Conservation (phyloP, 768 basidiomycete genomes). For the Ramaria sp. region DNA sequence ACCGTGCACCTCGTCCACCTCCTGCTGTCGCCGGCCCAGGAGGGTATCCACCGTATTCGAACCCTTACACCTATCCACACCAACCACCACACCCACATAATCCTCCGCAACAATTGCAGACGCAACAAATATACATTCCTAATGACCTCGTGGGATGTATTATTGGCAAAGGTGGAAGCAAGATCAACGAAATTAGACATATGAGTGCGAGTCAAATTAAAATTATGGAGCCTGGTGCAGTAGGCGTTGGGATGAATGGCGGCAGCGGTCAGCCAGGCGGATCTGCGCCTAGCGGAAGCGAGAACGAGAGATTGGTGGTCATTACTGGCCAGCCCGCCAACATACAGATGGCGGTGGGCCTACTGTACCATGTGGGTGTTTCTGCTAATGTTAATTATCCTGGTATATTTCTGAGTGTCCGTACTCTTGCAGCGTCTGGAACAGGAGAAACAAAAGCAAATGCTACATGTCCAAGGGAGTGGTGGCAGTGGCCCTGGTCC, state of each 20-base stretch:
- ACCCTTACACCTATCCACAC: constrained; percentile 38
- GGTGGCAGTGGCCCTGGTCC: constrained; percentile 2
- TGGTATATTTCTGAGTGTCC: constrained; percentile 5
- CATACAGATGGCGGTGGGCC: constrained; percentile 91
- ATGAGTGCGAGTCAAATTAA: constrained; percentile 95
- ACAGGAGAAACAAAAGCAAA: constrained; percentile 83
- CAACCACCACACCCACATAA: constrained; percentile 20
- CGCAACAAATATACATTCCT: constrained; percentile 97
- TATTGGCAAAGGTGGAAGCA: constrained; percentile 96
- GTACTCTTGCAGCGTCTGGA: constrained; percentile 54
- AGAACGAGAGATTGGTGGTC: constrained; percentile 87
- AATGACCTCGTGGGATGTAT: constrained; percentile 96
- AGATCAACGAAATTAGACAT: constrained; percentile 97
- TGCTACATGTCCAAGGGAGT: constrained; percentile 16
- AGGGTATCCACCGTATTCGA: constrained; percentile 7
- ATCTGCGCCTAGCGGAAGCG: constrained; percentile 50
- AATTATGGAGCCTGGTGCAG: constrained; percentile 94
- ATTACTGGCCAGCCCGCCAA: constrained; percentile 94
- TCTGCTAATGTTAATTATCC: no score
- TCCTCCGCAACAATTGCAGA: constrained; percentile 70
- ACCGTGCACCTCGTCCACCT: constrained; percentile 33
- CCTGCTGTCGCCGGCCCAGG: constrained; percentile 17
- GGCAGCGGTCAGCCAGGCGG: constrained; percentile 29
- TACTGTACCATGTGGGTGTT: constrained; percentile 70
- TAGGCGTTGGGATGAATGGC: constrained; percentile 45